A percentile compares a stretch with the other conserved stretches of the same genome.
Evolutionary conservation across 495 filamentous ascomycete genomes (phyloP).

Genomic region (Lineolata rhizophorae): DNA sequence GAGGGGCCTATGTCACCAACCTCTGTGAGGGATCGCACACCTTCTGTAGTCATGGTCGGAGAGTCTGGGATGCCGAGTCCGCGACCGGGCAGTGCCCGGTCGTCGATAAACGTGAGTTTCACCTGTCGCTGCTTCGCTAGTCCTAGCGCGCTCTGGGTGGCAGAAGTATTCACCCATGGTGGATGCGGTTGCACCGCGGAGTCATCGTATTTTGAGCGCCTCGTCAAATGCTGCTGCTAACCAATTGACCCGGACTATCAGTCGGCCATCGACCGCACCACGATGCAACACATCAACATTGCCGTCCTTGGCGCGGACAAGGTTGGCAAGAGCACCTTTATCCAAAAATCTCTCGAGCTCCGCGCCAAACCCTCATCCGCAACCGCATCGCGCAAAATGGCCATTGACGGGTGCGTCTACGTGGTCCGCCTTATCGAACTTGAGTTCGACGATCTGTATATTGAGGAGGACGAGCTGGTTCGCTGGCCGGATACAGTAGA

Average conservation of each 20-base stretch:
- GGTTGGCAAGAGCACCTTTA: constrained; percentile 80
- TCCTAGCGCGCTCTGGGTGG: no score
- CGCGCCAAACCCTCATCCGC: constrained; percentile 28
- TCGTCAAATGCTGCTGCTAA: no score
- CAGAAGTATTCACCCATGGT: no score
- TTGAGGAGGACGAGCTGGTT: constrained; percentile 43
- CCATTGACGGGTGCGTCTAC: constrained; percentile 53
- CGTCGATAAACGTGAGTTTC: no score
- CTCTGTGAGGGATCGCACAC: no score
- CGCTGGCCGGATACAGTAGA: constrained; percentile 56
- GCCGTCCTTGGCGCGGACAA: constrained; percentile 61
- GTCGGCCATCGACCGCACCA: constrained; percentile 5
- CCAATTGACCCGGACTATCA: no score
- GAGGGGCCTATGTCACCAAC: constrained; percentile 13
- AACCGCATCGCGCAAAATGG: constrained; percentile 44
- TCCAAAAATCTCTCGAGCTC: constrained; percentile 56
- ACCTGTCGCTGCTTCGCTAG: no score
- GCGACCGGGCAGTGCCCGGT: no score
- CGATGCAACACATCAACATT: constrained; percentile 55
- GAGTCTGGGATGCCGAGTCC: no score
- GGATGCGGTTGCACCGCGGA: no score
- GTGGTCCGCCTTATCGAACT: constrained; percentile 66
- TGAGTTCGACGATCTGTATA: constrained; percentile 39
- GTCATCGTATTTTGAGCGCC: no score
- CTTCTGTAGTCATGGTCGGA: no score